Base-by-base conservation (phyloP, 2,329 filamentous ascomycete genomes). In the Aspergillus texensis region DNA sequence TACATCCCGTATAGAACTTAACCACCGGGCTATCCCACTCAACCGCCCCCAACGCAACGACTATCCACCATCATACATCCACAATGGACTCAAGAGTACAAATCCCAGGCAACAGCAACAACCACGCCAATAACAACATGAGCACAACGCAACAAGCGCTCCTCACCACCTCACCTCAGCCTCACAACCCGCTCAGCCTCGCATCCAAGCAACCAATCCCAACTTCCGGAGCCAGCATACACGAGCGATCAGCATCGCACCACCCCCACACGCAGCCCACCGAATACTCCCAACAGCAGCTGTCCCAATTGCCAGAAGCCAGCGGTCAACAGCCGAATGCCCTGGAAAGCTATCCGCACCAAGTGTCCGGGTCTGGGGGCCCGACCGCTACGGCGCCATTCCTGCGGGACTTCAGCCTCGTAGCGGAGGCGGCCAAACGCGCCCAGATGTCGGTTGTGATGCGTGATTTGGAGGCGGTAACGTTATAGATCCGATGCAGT, bases 351-450 rank as follows among this genome's bases (percentile, higher is more conserved):
- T 74, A 72, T 54, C 70, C 72, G 9, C 71, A 75, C 30, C 67
- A 71, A 54, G 68, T 74, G 46, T 60, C 66, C 36, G 68, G 67
- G 1, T 58, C 70, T 4, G 77, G 75, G 6, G 77, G 76, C 9
- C 75, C 77, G 1, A 74, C 75, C 12, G 78, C 78, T 14, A 87
- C 85, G 1, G 82, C 83, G 11, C 84, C 83, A 4, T 93, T 93
- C 74, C 84, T 96, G 64, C 88, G 89, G 71, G 90, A 96, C 78
- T 92, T 94, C 73, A 94, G 87, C 63, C 86, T 97, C 34, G 86
- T 97, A 48, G 94, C 94, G 41, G 94, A 98, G 82, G 94, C 94
- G 2, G 94, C 93, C 50, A 97, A 96, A 80, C 85, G 94, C 48
- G 94, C 94, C 11, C 93, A 97, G 79, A 91, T 97, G 84, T 92